Conservation (phyloP, 1,284 basidiomycete genomes). For the Ceratobasidium sp. region DNA sequence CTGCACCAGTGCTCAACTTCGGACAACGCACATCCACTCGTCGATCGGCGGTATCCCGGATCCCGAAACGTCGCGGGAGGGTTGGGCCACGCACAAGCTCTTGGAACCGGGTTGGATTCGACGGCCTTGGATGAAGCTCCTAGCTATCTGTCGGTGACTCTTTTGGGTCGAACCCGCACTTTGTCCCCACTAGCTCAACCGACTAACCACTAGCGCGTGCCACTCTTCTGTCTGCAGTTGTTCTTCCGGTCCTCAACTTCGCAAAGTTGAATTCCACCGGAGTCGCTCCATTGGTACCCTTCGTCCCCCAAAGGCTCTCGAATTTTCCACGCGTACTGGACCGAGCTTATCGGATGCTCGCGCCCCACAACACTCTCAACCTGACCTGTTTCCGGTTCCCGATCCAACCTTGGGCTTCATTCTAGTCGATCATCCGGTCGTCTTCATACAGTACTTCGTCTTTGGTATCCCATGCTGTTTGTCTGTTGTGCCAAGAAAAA, state of each 20-base stretch:
- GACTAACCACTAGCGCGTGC: slow-evolving; percentile 15
- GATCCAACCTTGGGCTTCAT: slow-evolving; percentile 50
- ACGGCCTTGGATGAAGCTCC: neutral
- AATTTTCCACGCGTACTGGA: neutral
- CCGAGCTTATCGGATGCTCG: neutral
- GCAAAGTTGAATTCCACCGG: slow-evolving; percentile 1
- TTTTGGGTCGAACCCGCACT: neutral
- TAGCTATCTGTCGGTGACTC: neutral
- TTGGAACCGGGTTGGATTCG: slow-evolving; percentile 27
- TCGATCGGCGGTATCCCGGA: neutral
- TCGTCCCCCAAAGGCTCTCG: slow-evolving; percentile 13
- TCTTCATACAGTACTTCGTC: slow-evolving; percentile 22
- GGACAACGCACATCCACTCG: slow-evolving; percentile 13
- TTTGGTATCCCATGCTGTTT: slow-evolving; percentile 60
- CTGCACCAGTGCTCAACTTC: slow-evolving; percentile 28
- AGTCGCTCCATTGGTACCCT: slow-evolving; percentile 11
- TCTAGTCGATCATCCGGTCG: slow-evolving; percentile 52
- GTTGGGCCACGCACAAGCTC: slow-evolving; percentile 29
- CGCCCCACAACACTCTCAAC: neutral
- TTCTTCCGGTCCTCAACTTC: slow-evolving; percentile 11
- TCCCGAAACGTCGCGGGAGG: neutral
- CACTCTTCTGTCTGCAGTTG: slow-evolving; percentile 6
- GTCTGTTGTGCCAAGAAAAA: slow-evolving; percentile 80
- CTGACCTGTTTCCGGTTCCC: slow-evolving; percentile 10
- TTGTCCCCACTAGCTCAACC: slow-evolving; percentile 1